Evolutionary conservation across 768 basidiomycete species (phyloP), one percentile per base, ranked within the genome.

Genomic region (Amanita rubescens): DNA sequence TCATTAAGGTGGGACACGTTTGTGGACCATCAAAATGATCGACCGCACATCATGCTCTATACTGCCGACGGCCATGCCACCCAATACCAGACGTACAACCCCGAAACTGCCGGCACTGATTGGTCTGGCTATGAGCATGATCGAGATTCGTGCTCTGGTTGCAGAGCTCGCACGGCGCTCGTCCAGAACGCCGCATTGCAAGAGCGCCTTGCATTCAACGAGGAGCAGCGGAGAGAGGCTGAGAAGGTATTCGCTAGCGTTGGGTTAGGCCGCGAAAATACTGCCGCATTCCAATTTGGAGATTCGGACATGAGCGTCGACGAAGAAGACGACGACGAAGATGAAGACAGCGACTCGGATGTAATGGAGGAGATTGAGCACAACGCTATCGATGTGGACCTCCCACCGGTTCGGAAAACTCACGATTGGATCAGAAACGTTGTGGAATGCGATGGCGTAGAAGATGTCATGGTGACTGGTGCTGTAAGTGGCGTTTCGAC

Each of bases 401-500:
- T 53, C 22, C 54, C 54, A 3, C 54, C 60, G 22, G 57, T 57
- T 14, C 54, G 62, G 22, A 57, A 61, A 38, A 60, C 59, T 5
- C 60, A 57, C 32, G 63, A 61, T 34, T 57, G 61, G 30, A 45
- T 55, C 0, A 60, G 59, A 19, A 59, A 66, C 33, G 63, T 54
- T 14, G 56, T 56, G 19, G 54, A 50, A 20, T 87, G 87, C 51
- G 63, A 69, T 30, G 84, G 85, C 1, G 72, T 85, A 4, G 67
- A 66, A 51, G 85, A 88, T 58, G 77, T 83, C 43, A 69, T 85
- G 27, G 64, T 87, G 57, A 78, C 77, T 11, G 85, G 85, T 50
- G 74, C 77, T 66, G 82, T 83, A 25, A 53, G 68, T 58, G 38
- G 58, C 50, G 54, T 55, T 6, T 49, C 53, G 11, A 51, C 59